phyloP scores from a whole-genome alignment of 148 eudicot species.

The Fagopyrum homotropicum region DNA sequence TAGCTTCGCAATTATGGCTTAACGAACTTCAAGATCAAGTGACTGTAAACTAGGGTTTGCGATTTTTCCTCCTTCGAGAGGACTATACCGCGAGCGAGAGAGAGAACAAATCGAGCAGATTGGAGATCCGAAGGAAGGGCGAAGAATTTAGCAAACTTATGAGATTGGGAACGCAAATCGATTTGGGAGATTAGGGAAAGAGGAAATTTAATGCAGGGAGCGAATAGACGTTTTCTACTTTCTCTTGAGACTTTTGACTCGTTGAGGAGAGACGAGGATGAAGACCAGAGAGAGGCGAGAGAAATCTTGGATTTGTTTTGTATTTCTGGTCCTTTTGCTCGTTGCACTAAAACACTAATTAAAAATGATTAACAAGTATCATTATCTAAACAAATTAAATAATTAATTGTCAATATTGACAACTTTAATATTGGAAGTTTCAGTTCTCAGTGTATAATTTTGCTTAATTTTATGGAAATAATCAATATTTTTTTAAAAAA shows the following conservation, averaged over 20 bases:
- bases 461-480: too few species aligned
- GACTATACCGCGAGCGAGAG: not conserved
- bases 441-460: too few species aligned
- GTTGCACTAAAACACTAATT: not conserved
- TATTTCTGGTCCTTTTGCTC: not conserved
- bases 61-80: not conserved
- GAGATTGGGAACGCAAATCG: conserved; percentile 6
- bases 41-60: conserved; percentile 7
- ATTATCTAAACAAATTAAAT: not conserved
- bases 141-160: not conserved
- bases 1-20: not conserved
- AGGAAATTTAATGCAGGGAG: conserved; percentile 2
- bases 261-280: conserved; percentile 8
- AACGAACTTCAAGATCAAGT: conserved; percentile 1
- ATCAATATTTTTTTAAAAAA: too few species aligned
- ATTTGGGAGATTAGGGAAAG: conserved; percentile 5
- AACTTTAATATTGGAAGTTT: too few species aligned
- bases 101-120: not conserved
- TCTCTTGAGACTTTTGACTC: conserved; percentile 4
- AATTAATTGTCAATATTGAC: too few species aligned
- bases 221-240: conserved; percentile 9
- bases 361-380: not conserved
- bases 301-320: not conserved
- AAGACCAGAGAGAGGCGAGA: conserved; percentile 4
- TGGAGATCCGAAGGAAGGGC: conserved; percentile 6